Percentiles rank a stretch among this genome's conserved stretches.
These are phyloP conservation scores for Pythium dissimile DNA, from an alignment of 352 stramenopile genomes.

Conservation along the genomic window DNA sequence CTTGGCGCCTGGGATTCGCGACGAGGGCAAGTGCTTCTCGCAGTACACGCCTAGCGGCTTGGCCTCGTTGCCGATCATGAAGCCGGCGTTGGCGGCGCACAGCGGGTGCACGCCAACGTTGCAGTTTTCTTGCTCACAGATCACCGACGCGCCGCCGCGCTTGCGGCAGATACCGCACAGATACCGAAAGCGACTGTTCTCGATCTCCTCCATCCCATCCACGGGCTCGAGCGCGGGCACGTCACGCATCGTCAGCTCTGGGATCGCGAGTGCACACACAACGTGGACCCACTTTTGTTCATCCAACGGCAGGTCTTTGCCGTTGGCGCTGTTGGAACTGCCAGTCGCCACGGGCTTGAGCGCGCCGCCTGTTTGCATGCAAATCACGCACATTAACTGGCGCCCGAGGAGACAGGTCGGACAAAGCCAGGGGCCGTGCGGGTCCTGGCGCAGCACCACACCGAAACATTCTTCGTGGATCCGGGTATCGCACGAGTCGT, in stretches of 20 bases:
- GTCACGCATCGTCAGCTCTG: constrained; percentile 80
- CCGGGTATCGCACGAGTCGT: constrained; percentile 55
- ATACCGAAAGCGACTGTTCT: constrained; percentile 80
- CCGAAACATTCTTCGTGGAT: constrained; percentile 86
- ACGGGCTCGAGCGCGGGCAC: constrained; percentile 80
- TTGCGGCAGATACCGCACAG: constrained; percentile 79
- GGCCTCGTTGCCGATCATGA: constrained; percentile 73
- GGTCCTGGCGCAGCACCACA: constrained; percentile 47
- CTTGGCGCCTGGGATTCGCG: constrained; percentile 69
- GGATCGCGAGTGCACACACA: constrained; percentile 79
- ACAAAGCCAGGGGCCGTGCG: constrained; percentile 67
- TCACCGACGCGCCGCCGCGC: constrained; percentile 70
- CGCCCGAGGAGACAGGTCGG: constrained; percentile 72
- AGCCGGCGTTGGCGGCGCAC: constrained; percentile 69
- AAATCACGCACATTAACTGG: constrained; percentile 67
- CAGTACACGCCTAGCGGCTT: constrained; percentile 77
- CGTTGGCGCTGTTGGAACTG: not conserved
- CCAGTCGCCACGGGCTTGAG: constrained; percentile 60
- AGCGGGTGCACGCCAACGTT: constrained; percentile 78
- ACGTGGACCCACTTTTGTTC: constrained; percentile 84
- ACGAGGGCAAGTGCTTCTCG: constrained; percentile 73
- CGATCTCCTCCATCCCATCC: constrained; percentile 80
- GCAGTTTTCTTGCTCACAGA: constrained; percentile 75
- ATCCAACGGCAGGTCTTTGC: constrained; percentile 12
- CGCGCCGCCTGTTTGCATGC: constrained; percentile 72